These are phyloP conservation scores for Leucocoprinus birnbaumii DNA, from an alignment of 768 basidiomycete species.

Conservation along the genomic window DNA sequence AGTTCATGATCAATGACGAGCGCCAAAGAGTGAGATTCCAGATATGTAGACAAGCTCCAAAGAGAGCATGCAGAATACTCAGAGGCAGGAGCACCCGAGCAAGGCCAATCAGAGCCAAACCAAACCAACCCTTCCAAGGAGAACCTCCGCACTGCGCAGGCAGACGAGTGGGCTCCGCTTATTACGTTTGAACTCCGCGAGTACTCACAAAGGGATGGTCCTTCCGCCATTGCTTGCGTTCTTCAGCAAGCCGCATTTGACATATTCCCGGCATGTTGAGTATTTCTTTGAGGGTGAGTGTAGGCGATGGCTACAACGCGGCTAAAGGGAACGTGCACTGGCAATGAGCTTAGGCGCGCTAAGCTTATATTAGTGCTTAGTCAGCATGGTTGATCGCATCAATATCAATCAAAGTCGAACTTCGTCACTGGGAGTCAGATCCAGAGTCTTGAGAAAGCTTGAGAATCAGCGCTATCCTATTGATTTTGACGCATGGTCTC, in stretches of 20 bases:
- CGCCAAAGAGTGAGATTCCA: neutral
- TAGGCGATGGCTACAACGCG: neutral
- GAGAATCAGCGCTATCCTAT: no score
- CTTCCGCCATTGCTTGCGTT: slow-evolving; percentile 98
- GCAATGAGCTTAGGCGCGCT: neutral
- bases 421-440: no score
- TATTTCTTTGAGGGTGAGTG: neutral
- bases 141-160: neutral
- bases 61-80: no score
- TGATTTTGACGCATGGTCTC: no score
- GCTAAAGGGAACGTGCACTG: neutral
- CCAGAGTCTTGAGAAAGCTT: no score
- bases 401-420: no score
- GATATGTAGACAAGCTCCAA: no score
- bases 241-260: slow-evolving; percentile 89
- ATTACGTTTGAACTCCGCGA: neutral
- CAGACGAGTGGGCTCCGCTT: neutral
- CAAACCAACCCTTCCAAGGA: neutral
- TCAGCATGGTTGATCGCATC: neutral
- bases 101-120: neutral
- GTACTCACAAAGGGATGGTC: slow-evolving; percentile 94
- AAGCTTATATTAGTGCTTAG: neutral
- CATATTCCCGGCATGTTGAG: slow-evolving; percentile 88
- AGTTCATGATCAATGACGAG: neutral
- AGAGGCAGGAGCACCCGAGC: no score